Evolutionary conservation across 1,139 yeast species (phyloP).

Genomic region (Oligophagozyma castellii): DNA sequence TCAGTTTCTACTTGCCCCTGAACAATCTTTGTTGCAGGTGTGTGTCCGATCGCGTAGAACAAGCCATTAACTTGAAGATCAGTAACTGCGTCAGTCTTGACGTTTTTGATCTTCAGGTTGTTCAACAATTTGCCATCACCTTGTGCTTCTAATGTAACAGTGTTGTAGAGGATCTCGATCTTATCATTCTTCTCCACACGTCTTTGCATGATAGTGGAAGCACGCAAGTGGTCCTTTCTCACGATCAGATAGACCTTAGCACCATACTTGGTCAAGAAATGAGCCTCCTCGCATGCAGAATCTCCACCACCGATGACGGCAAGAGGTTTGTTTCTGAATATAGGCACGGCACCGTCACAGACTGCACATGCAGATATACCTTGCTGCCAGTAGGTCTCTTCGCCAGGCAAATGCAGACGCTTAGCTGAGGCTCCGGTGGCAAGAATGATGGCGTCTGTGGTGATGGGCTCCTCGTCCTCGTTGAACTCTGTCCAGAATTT

Average conservation of each 20-base stretch:
- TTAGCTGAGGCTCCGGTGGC: slow-evolving; percentile 98
- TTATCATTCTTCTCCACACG: slow-evolving; percentile 74
- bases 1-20: slow-evolving; percentile 70
- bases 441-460: slow-evolving; percentile 81
- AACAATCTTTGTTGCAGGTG: slow-evolving; percentile 83
- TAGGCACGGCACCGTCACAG: slow-evolving; percentile 98
- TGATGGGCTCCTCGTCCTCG: slow-evolving; percentile 78
- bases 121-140: slow-evolving; percentile 78
- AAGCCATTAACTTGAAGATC: slow-evolving; percentile 79
- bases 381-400: slow-evolving; percentile 95
- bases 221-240: slow-evolving; percentile 87
- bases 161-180: slow-evolving; percentile 80
- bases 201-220: slow-evolving; percentile 92
- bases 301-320: slow-evolving; percentile 99
- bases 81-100: slow-evolving; percentile 50
- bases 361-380: slow-evolving; percentile 99
- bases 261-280: slow-evolving; percentile 90
- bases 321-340: slow-evolving; percentile 92
- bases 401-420: slow-evolving; percentile 89
- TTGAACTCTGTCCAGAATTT: slow-evolving; percentile 94
- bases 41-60: slow-evolving; percentile 96
- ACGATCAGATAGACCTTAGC: slow-evolving; percentile 88
- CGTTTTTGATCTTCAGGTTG: slow-evolving; percentile 50
- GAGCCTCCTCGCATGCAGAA: slow-evolving; percentile 97
- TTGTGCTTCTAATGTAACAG: slow-evolving; percentile 74